Conservation (phyloP, 73 alveolate species). For the Loxodes magnus region DNA sequence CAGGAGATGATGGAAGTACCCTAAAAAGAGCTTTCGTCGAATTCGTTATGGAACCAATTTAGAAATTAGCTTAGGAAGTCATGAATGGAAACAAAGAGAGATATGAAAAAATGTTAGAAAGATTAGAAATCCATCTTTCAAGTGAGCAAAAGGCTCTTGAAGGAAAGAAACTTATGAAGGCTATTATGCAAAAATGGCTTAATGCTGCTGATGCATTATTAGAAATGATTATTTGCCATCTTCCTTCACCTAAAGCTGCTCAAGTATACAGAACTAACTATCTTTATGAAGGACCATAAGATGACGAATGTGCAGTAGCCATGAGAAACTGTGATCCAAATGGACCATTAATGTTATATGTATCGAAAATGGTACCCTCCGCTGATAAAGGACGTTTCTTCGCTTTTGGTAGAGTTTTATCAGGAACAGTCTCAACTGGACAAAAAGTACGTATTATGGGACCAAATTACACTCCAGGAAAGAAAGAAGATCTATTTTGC, state of each 20-base stretch:
- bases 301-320: slow-evolving; percentile 79
- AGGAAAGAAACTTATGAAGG: slow-evolving; percentile 49
- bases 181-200: slow-evolving; percentile 70
- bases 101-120: slow-evolving; percentile 37
- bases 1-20: slow-evolving; percentile 34
- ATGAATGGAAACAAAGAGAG: slow-evolving; percentile 46
- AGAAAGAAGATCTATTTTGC: slow-evolving; percentile 60
- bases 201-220: slow-evolving; percentile 80
- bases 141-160: slow-evolving; percentile 38
- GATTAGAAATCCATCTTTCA: slow-evolving; percentile 38
- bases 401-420: slow-evolving; percentile 94
- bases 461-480: slow-evolving; percentile 67
- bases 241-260: slow-evolving; percentile 91
- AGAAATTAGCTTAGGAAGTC: slow-evolving; percentile 3
- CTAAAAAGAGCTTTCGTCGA: slow-evolving; percentile 70
- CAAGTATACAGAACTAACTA: slow-evolving; percentile 66
- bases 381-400: slow-evolving; percentile 75
- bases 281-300: slow-evolving; percentile 84
- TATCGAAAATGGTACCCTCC: slow-evolving; percentile 89
- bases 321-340: slow-evolving; percentile 90
- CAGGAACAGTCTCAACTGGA: slow-evolving; percentile 83
- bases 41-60: slow-evolving; percentile 73
- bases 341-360: slow-evolving; percentile 94
- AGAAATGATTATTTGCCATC: slow-evolving; percentile 65
- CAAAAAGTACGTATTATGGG: slow-evolving; percentile 84